These are phyloP conservation scores for Leishmania turanica DNA, from an alignment of 208 protist genomes.

Conservation along the genomic window DNA sequence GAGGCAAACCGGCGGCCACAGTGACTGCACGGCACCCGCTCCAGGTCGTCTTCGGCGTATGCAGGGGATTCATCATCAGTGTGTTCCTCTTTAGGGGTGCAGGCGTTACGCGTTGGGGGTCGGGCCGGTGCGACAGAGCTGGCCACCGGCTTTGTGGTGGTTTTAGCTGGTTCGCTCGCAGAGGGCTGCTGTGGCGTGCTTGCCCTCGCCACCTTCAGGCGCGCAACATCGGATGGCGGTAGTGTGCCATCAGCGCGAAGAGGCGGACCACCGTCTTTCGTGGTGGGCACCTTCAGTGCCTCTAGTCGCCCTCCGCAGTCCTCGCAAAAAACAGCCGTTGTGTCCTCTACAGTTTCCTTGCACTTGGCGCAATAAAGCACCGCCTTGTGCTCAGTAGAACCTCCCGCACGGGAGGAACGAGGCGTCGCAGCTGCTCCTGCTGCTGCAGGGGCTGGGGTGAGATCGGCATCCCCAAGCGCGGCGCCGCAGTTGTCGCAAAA, in stretches of 20 bases:
- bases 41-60: slow-evolving; percentile 5
- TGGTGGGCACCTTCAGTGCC: not conserved
- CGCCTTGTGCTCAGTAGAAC: not conserved
- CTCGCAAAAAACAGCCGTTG: slow-evolving; percentile 68
- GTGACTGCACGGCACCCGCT: slow-evolving; percentile 57
- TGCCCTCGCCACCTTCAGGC: not conserved
- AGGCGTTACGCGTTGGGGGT: not conserved
- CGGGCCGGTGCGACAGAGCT: not conserved
- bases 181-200: not conserved
- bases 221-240: slow-evolving; percentile 8
- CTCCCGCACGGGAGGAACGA: not conserved
- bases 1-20: slow-evolving; percentile 82
- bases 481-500: slow-evolving; percentile 90
- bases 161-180: too few species aligned
- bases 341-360: slow-evolving; percentile 45
- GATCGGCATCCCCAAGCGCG: slow-evolving; percentile 53
- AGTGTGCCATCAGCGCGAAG: slow-evolving; percentile 2
- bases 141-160: not conserved
- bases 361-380: slow-evolving; percentile 68
- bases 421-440: not conserved
- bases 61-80: not conserved
- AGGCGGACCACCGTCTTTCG: slow-evolving; percentile 10
- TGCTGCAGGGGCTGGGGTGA: not conserved
- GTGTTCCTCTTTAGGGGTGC: not conserved
- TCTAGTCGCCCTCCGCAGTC: slow-evolving; percentile 79